Evolutionary conservation across 2,329 filamentous ascomycete species (phyloP).

Genomic region (Colletotrichum cordylinicola): DNA sequence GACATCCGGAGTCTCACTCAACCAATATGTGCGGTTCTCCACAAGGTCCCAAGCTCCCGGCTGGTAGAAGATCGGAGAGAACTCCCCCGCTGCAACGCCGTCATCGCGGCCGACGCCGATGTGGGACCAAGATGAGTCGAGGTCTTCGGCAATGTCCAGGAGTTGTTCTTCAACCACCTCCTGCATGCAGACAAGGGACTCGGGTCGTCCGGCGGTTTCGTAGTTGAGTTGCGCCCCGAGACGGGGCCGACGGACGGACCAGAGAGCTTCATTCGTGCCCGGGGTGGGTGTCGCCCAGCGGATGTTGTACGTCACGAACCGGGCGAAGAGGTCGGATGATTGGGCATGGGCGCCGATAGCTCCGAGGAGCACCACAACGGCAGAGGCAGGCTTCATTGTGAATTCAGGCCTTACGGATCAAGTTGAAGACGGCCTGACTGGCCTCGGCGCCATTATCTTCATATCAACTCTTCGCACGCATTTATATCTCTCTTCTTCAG

Average conservation of each 20-base stretch:
- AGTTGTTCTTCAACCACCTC: slow-evolving; percentile 54
- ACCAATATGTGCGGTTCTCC: slow-evolving; percentile 63
- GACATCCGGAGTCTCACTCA: slow-evolving; percentile 61
- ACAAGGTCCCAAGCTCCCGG: slow-evolving; percentile 57
- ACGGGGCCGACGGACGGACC: slow-evolving; percentile 40
- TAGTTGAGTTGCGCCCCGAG: slow-evolving; percentile 43
- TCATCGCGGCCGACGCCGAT: slow-evolving; percentile 65
- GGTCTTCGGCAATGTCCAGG: slow-evolving; percentile 41
- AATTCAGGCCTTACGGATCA: background rate
- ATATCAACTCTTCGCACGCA: too few species aligned
- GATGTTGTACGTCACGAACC: slow-evolving; percentile 54
- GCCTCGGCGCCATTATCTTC: background rate
- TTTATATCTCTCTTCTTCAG: background rate
- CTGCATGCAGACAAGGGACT: slow-evolving; percentile 51
- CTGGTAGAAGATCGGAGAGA: slow-evolving; percentile 71
- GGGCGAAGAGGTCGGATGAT: slow-evolving; percentile 29
- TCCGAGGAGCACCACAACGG: background rate
- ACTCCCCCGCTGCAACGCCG: slow-evolving; percentile 67
- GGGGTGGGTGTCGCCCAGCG: slow-evolving; percentile 48
- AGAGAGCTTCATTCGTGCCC: slow-evolving; percentile 45
- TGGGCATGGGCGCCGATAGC: background rate
- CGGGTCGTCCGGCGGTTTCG: slow-evolving; percentile 33
- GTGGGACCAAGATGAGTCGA: slow-evolving; percentile 52
- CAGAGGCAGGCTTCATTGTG: background rate
- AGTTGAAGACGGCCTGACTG: background rate